phyloP scores from a whole-genome alignment of 2,329 filamentous ascomycete species.

The Xylogone sp. region DNA sequence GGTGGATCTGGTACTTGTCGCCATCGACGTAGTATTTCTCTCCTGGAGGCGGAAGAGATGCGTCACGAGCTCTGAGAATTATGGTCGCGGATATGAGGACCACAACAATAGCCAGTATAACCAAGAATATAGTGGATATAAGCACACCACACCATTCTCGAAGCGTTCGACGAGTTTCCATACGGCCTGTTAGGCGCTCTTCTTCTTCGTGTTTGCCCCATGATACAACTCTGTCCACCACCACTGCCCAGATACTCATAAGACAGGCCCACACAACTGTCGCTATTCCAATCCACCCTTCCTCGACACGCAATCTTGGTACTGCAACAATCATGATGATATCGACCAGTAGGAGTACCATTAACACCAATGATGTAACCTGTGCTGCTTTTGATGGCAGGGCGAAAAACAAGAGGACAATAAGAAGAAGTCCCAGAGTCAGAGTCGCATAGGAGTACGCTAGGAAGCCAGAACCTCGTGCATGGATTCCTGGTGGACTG shows the following conservation, averaged over 20 bases:
- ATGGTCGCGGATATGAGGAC: conserved; percentile 77
- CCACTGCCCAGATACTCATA: conserved; percentile 74
- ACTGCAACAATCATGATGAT: conserved; percentile 78
- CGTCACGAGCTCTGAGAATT: conserved; percentile 75
- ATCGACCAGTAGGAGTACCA: conserved; percentile 65
- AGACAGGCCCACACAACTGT: conserved; percentile 80
- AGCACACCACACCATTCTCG: conserved; percentile 82
- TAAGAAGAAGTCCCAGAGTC: conserved; percentile 69
- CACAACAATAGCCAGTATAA: conserved; percentile 62
- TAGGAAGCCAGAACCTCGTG: conserved; percentile 88
- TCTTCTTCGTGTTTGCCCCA: conserved; percentile 95
- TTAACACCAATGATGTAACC: conserved; percentile 65
- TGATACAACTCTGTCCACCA: conserved; percentile 75
- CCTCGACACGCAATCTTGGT: conserved; percentile 70
- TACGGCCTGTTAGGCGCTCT: conserved; percentile 82
- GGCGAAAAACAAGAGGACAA: conserved; percentile 81
- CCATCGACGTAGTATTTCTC: conserved; percentile 76
- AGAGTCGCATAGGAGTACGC: conserved; percentile 80
- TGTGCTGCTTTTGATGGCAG: conserved; percentile 77
- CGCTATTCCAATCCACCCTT: conserved; percentile 86
- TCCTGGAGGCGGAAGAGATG: conserved; percentile 69
- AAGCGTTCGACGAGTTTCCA: conserved; percentile 78
- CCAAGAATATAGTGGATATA: conserved; percentile 66
- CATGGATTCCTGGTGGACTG: conserved; percentile 81
- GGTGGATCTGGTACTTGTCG: conserved; percentile 80